Conservation (phyloP, 192 early-diverging fungal species). For the Ramicandelaber brevisporus region DNA sequence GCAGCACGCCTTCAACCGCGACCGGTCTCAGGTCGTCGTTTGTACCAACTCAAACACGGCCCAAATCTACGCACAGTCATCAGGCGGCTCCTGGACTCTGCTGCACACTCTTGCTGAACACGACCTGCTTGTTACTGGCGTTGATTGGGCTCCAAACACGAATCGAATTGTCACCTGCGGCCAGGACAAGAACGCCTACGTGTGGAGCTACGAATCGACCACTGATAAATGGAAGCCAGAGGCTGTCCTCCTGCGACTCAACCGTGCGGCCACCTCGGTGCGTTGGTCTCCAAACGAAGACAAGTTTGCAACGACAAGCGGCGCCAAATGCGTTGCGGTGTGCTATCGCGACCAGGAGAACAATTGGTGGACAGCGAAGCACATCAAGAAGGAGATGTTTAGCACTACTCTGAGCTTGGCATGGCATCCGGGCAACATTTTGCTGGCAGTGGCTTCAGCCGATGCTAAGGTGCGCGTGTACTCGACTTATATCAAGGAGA, state of each 20-base stretch:
- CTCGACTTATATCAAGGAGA: conserved; percentile 82
- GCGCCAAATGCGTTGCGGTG: conserved; percentile 69
- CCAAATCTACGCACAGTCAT: conserved; percentile 50
- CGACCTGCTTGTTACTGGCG: conserved; percentile 78
- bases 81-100: conserved; percentile 28
- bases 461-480: conserved; percentile 78
- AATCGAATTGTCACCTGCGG: conserved; percentile 93
- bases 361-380: conserved; percentile 93
- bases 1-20: conserved; percentile 77
- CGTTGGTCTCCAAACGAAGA: conserved; percentile 85
- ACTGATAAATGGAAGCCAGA: conserved; percentile 57
- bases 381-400: conserved; percentile 79
- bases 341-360: conserved; percentile 92
- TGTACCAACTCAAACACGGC: conserved; percentile 79
- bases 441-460: conserved; percentile 71
- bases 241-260: conserved; percentile 79
- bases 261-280: conserved; percentile 84
- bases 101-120: conserved; percentile 61
- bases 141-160: conserved; percentile 88
- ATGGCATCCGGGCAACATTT: conserved; percentile 94
- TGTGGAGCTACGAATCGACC: conserved; percentile 57
- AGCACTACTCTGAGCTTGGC: conserved; percentile 69
- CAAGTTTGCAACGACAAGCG: conserved; percentile 96
- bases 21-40: conserved; percentile 69
- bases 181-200: conserved; percentile 96